Base-by-base conservation (phyloP, 2,329 filamentous ascomycete genomes). In the Penicillium concentricum region DNA sequence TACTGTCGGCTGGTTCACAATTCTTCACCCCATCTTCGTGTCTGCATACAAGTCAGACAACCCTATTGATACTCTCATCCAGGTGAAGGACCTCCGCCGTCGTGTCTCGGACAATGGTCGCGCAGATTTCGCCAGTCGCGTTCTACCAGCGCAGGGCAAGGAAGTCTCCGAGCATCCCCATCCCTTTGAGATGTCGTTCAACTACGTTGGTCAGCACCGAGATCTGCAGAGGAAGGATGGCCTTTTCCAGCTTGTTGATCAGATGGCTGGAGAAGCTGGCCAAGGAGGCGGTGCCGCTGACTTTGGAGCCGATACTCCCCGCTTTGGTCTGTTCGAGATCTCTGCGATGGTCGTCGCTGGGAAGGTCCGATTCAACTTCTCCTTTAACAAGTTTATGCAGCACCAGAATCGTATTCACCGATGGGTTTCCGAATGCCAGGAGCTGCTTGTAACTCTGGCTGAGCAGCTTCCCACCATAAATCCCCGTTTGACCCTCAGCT, bases 1-100 rank as follows among this genome's bases (percentile, higher is more conserved):
- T 6, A 82, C 79, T 1, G 72, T 81, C 2, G 80, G 80, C 7
- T 82, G 80, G 80, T 82, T 81, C 57, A 81, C 79, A 0, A 78
- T 77, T 22, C 64, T 81, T 8, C 78, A 77, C 49, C 79, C 79
- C 0, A 73, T 80, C 4, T 73, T 72, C 26, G 68, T 78, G 0
- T 59, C 65, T 2, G 59, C 62, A 3, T 62, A 68, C 34, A 65
- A 63, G 15, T 42, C 67, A 1, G 58, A 69, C 2, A 58, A 69
- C 47, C 65, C 72, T 0, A 54, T 72, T 5, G 68, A 74, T 5
- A 71, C 71, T 5, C 60, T 76, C 5, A 58, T 71, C 0, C 67
- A 66, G 35, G 72, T 76, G 5, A 78, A 78, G 58, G 75, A 78
- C 49, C 57, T 69, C 3, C 73, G 76, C 5, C 69, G 74, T 22